Base-by-base conservation (phyloP, 805 yeast genomes). In the Yamadazyma takamatsuzukensis region DNA sequence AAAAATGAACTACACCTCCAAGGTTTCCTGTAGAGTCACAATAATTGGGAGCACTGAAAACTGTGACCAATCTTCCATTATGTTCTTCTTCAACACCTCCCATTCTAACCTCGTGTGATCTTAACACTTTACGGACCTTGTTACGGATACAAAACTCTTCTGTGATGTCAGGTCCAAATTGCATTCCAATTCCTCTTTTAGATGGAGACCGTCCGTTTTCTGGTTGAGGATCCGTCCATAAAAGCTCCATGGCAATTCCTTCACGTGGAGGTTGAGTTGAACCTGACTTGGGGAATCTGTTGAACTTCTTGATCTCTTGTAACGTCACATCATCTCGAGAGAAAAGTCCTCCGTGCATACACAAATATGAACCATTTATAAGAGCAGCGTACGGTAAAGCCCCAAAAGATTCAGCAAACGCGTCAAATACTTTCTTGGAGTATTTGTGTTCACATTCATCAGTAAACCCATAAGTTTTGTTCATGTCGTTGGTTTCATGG, bases 31-130 rank as follows among this genome's bases (percentile, higher is more conserved):
- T 88, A 11, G 81, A 67, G 55, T 93, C 99, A 64, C 97, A 90
- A 59, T 90, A 90, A 57, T 93, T 90, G 21, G 99, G 99, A 0
- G 99, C 99, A 58, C 94, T 81, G 59, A 93, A 93, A n/a, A 93
- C 95, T 0, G 99, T 93, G 33, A 88, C 76, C 32, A 93, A 73
- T 44, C 78, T 72, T 9, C 94, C 95, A 37, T 83, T 72, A 51
- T 93, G 99, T 53, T 90, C 97, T 28, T 70, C 70, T 44, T 86
- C 87, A 38, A 82, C 87, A 29, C 99, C 99, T 5, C 73, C 81
- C 83, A 83, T 82, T 53, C 97, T 73, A 6, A 90, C 96, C 61
- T 93, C 98, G 53, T 93, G 99, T 3, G 97, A 87, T 49, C 99
- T 73, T 48, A 93, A 82, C 25, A 93, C 75, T 36, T 85, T 89